A percentile compares a stretch with the other conserved stretches of the same genome.
phyloP scores from a whole-genome alignment of 306 rosid genomes.

The Cucurbita argyrosperma region DNA sequence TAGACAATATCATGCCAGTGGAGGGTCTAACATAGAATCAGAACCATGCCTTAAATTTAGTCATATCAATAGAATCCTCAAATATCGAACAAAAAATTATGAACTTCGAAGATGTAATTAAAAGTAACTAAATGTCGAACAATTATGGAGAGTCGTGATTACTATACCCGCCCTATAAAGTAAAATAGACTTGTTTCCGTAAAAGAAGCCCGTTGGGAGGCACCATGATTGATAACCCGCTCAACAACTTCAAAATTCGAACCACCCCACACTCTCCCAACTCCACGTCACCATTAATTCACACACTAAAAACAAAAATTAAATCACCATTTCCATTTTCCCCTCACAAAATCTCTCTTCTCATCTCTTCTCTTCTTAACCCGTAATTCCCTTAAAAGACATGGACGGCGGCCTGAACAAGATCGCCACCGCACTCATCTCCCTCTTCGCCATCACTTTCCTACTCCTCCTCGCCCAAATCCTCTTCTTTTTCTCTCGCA shows the following conservation, averaged over 20 bases:
- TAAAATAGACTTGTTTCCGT: too few species aligned
- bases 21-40: too few species aligned
- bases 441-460: conserved; percentile 11
- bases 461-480: conserved; percentile 16
- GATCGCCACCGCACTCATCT: conserved; percentile 8
- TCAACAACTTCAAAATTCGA: conserved; percentile 13
- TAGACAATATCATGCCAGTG: too few species aligned
- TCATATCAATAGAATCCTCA: too few species aligned
- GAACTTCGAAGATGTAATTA: too few species aligned
- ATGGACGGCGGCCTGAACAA: conserved; percentile 15
- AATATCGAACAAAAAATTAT: too few species aligned
- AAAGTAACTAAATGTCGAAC: too few species aligned
- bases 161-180: too few species aligned
- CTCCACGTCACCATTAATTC: conserved; percentile 12
- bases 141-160: too few species aligned
- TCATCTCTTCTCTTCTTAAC: neutral
- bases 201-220: neutral
- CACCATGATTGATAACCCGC: neutral
- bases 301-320: neutral
- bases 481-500: conserved; percentile 17
- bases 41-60: too few species aligned
- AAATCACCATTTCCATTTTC: neutral
- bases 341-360: neutral
- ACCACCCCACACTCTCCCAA: neutral
- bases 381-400: neutral